phyloP scores from a whole-genome alignment of 176 grass and related monocot genomes.

The Dactylis glomerata region DNA sequence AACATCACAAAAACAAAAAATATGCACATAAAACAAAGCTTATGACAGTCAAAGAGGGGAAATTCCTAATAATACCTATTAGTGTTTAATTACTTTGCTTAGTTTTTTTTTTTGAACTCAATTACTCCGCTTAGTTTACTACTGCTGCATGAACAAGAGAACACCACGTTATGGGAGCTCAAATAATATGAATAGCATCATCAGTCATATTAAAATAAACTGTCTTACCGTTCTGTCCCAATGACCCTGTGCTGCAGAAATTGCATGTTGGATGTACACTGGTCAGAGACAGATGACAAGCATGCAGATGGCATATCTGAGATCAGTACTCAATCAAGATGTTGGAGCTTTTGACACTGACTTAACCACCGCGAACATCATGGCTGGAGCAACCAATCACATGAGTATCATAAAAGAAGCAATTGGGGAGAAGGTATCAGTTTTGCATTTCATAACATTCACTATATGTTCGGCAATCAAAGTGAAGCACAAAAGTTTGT shows the following conservation, averaged over 20 bases:
- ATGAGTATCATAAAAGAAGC: constrained; percentile 75
- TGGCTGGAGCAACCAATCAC: constrained; percentile 51
- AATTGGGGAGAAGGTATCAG: constrained; percentile 67
- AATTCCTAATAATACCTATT: neutral
- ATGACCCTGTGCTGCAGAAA: constrained; percentile 35
- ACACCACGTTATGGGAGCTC: neutral
- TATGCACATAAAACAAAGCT: neutral
- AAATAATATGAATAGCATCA: neutral
- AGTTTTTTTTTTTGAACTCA: too few species aligned
- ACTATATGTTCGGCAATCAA: neutral
- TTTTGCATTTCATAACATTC: constrained; percentile 6
- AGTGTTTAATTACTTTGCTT: neutral
- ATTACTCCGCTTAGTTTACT: neutral
- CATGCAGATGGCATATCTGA: constrained; percentile 48
- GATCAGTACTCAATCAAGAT: constrained; percentile 60
- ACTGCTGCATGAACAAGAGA: constrained; percentile 12
- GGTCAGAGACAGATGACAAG: constrained; percentile 57
- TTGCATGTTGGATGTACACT: constrained; percentile 60
- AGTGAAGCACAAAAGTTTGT: neutral
- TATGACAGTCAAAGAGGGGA: neutral
- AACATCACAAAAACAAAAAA: neutral
- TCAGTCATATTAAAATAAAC: neutral
- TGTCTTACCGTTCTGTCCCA: neutral
- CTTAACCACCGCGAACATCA: constrained; percentile 51
- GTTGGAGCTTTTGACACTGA: constrained; percentile 63